A percentile compares a stretch with the other conserved stretches of the same genome.
phyloP scores from a whole-genome alignment of 169 alveolate species.

The Plasmodium reichenowi region DNA sequence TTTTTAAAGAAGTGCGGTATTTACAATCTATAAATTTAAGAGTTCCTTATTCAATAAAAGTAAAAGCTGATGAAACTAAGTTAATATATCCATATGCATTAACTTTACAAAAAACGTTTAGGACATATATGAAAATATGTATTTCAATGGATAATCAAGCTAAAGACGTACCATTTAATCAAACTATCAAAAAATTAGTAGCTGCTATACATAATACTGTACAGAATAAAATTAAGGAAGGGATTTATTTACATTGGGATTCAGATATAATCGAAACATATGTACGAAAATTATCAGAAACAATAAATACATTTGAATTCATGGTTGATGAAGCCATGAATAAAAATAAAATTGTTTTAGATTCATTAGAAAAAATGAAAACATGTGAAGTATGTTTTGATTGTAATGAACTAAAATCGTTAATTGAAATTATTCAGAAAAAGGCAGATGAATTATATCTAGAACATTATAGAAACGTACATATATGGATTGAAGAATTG shows the following conservation, averaged over 20 bases:
- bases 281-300: slow-evolving; percentile 77
- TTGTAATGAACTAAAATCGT: slow-evolving; percentile 29
- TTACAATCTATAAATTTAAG: slow-evolving; percentile 88
- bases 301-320: slow-evolving; percentile 79
- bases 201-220: slow-evolving; percentile 72
- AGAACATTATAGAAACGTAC: slow-evolving; percentile 88
- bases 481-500: slow-evolving; percentile 90
- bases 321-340: slow-evolving; percentile 81
- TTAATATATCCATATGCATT: slow-evolving; percentile 90
- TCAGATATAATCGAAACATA: slow-evolving; percentile 80
- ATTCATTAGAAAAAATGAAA: slow-evolving; percentile 57
- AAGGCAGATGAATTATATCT: slow-evolving; percentile 85
- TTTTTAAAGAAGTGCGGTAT: slow-evolving; percentile 86
- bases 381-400: slow-evolving; percentile 45
- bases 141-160: slow-evolving; percentile 68
- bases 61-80: slow-evolving; percentile 94
- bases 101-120: slow-evolving; percentile 89
- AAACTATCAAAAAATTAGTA: slow-evolving; percentile 48
- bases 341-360: slow-evolving; percentile 66
- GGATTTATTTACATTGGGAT: slow-evolving; percentile 80
- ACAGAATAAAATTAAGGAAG: slow-evolving; percentile 80
- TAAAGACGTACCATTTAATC: slow-evolving; percentile 42
- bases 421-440: slow-evolving; percentile 84
- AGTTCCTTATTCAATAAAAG: slow-evolving; percentile 91
- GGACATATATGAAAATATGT: slow-evolving; percentile 86